Base-by-base conservation (phyloP, 73 alveolate genomes). In the Halteria grandinella region DNA sequence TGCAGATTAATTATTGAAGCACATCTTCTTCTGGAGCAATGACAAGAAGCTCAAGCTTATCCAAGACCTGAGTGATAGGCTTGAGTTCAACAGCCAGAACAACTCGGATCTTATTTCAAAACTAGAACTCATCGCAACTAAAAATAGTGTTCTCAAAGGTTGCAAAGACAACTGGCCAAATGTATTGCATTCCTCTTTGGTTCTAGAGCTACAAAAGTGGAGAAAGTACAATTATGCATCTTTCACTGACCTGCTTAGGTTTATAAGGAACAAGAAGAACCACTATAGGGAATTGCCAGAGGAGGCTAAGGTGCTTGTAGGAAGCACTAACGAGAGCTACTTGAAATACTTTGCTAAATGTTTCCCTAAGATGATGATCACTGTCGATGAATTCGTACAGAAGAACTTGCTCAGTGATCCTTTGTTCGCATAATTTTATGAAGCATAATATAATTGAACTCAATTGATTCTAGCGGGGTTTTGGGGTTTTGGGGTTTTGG, bases 271-370 rank as follows among this genome's bases (percentile, higher is more conserved):
- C 75, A 83, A 71, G 63, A 87, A 71, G 76, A 73, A 87, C 47
- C 95, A 87, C 58, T 87, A 55, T 50, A 88, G 86, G 41, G 87
- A 87, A 44, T 70, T 87, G 0, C 77, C 89, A 5, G 92, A 72
- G 8, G 87, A 48, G 18, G 83, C 81, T 48, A 74, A 87, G 55
- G 20, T 36, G 39, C 23, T 74, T 36, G 28, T 87, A 15, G 95
- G 95, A 41, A 33, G 75, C 34, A 58, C 88, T 15, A 78, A 79
- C 50, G 95, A 87, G 23, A 45, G 75, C 20, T 87, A 51, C 59
- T 21, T 72, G 34, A 44, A 36, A 33, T 87, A 80, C 50, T 87
- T 80, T 63, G 71, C 40, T 8, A 20, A 34, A 6, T 20, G 37
- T 18, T 87, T 45, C 78, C 95, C 95, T 14, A 52, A 15, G 17